Conservation (phyloP, 352 stramenopile species). For the Thraustochytrium striatum region DNA sequence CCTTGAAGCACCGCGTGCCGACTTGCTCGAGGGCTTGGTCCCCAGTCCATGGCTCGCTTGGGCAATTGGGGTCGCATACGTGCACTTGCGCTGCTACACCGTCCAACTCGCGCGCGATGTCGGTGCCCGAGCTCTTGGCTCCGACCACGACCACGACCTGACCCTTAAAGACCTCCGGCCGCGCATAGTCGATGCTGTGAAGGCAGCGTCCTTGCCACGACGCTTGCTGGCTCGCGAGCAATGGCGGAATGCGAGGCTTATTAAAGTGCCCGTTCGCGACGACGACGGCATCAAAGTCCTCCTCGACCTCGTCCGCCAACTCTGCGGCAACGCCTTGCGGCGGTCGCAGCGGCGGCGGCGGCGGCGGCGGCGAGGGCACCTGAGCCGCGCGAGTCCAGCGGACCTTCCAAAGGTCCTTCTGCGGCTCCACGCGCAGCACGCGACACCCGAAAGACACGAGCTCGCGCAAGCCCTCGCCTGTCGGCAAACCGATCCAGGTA, state of each 20-base stretch:
- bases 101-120: constrained; percentile 65
- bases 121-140: constrained; percentile 60
- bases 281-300: constrained; percentile 63
- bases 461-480: constrained; percentile 55
- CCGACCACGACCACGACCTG: constrained; percentile 64
- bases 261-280: constrained; percentile 68
- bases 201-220: constrained; percentile 48
- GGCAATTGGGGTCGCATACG: constrained; percentile 59
- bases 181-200: constrained; percentile 64
- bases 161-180: constrained; percentile 54
- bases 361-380: too few relatives aligned
- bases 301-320: constrained; percentile 7
- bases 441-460: constrained; percentile 56
- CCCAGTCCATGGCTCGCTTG: background rate
- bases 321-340: too few relatives aligned
- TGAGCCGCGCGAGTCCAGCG: too few relatives aligned
- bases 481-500: constrained; percentile 62
- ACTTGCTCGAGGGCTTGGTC: constrained; percentile 1
- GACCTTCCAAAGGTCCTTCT: background rate
- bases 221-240: constrained; percentile 54
- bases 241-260: constrained; percentile 53
- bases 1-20: background rate
- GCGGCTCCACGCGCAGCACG: constrained; percentile 56
- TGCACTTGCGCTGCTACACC: constrained; percentile 60
- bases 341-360: too few relatives aligned